Percentiles rank a stretch among this genome's conserved stretches.
These are phyloP conservation scores for Fusarium sp. DNA, from an alignment of 2,329 filamentous ascomycete species.

Conservation along the genomic window DNA sequence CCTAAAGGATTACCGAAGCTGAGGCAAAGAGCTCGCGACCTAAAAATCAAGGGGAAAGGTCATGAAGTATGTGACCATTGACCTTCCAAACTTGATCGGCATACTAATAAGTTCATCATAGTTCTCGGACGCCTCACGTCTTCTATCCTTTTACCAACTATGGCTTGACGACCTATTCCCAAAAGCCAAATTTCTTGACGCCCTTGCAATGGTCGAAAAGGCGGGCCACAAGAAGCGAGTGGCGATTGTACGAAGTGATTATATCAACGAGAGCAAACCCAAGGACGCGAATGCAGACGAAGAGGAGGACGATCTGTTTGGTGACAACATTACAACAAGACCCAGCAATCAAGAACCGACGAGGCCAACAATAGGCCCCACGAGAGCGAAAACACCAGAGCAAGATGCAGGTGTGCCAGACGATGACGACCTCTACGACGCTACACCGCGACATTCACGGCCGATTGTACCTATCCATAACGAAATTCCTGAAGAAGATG, in stretches of 20 bases:
- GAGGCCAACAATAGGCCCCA: slow-evolving; percentile 55
- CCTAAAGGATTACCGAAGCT: slow-evolving; percentile 86
- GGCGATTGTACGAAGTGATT: slow-evolving; percentile 79
- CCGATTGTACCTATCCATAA: slow-evolving; percentile 41
- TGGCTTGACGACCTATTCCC: slow-evolving; percentile 98
- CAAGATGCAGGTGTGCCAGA: slow-evolving; percentile 51
- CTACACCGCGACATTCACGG: slow-evolving; percentile 58
- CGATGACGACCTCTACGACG: slow-evolving; percentile 68
- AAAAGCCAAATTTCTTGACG: slow-evolving; percentile 93
- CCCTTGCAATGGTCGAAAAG: slow-evolving; percentile 90
- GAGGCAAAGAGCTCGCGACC: slow-evolving; percentile 74
- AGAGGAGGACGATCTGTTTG: slow-evolving; percentile 35
- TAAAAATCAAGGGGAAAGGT: slow-evolving; percentile 91
- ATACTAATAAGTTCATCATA: slow-evolving; percentile 51
- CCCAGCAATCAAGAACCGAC: slow-evolving; percentile 40
- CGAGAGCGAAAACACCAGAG: slow-evolving; percentile 48
- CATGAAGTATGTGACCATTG: slow-evolving; percentile 76
- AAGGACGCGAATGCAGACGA: slow-evolving; percentile 54
- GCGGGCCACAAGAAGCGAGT: slow-evolving; percentile 86
- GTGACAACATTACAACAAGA: slow-evolving; percentile 45
- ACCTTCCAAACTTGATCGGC: neutral
- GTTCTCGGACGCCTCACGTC: slow-evolving; percentile 85
- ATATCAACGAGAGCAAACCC: slow-evolving; percentile 83
- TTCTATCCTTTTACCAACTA: slow-evolving; percentile 92
- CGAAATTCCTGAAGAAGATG: slow-evolving; percentile 59